phyloP scores from a whole-genome alignment of 2,329 filamentous ascomycete species.

The Exophiala viscosa region DNA sequence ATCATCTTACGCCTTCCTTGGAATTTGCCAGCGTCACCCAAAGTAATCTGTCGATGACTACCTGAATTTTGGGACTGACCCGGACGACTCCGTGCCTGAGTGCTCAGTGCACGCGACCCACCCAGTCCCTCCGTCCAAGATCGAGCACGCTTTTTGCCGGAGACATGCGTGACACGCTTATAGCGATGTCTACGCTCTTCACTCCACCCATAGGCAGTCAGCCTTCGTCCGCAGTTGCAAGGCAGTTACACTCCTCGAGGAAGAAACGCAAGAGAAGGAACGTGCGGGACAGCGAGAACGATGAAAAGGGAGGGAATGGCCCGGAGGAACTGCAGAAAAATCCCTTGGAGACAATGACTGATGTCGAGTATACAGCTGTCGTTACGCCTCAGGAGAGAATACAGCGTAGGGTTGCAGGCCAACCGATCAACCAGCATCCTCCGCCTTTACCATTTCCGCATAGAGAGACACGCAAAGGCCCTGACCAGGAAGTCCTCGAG shows the following conservation, averaged over 20 bases:
- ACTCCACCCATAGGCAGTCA: not conserved
- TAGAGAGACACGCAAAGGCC: conserved; percentile 30
- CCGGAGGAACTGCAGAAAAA: conserved; percentile 6
- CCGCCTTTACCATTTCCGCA: conserved; percentile 44
- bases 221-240: not conserved
- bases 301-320: conserved; percentile 2
- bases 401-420: conserved; percentile 43
- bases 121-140: not conserved
- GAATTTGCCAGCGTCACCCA: too few relatives aligned
- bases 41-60: too few relatives aligned
- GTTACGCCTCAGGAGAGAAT: conserved; percentile 40
- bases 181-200: conserved; percentile 7
- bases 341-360: not conserved
- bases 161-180: not conserved
- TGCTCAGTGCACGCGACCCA: too few relatives aligned
- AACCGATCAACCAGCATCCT: conserved; percentile 36
- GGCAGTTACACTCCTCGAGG: conserved; percentile 2
- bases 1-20: too few relatives aligned
- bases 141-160: not conserved
- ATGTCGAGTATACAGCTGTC: conserved; percentile 24
- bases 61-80: too few relatives aligned
- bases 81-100: too few relatives aligned
- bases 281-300: conserved; percentile 2
- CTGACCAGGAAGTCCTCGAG: not conserved
- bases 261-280: conserved; percentile 29